These are phyloP conservation scores for Lumnitzera littorea DNA, from an alignment of 345 rosid species.

Conservation along the genomic window DNA sequence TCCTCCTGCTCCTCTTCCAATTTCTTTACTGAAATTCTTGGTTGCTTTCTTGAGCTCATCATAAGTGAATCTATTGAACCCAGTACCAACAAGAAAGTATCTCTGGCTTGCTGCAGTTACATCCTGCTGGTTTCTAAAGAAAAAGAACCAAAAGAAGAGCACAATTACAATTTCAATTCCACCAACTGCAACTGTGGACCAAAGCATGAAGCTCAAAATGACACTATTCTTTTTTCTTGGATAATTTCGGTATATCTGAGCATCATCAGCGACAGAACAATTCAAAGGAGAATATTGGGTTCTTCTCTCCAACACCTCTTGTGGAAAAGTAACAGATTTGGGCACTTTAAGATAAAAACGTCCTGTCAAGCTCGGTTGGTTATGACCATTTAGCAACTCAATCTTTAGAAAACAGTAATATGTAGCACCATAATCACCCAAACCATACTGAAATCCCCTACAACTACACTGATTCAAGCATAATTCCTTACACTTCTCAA, in stretches of 20 bases:
- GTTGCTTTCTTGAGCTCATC: conserved; percentile 20
- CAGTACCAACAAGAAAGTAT: too few species aligned
- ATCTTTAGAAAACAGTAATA: conserved; percentile 16
- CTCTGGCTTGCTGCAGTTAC: background rate
- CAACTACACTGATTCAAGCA: conserved; percentile 16
- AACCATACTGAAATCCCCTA: conserved; percentile 17
- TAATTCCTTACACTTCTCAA: conserved; percentile 1
- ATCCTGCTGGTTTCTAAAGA: conserved; percentile 12
- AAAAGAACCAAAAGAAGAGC: conserved; percentile 16
- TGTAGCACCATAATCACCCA: background rate
- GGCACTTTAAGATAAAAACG: conserved; percentile 18
- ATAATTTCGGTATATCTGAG: conserved; percentile 16
- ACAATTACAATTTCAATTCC: conserved; percentile 18
- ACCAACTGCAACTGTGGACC: conserved; percentile 22
- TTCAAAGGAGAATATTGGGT: background rate
- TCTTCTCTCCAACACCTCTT: conserved; percentile 6
- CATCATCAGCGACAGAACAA: background rate
- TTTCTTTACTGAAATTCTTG: conserved; percentile 18
- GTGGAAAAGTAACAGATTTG: conserved; percentile 4
- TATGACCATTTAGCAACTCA: conserved; percentile 15
- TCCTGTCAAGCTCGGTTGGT: conserved; percentile 10
- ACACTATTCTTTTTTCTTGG: background rate
- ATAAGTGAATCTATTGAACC: too few species aligned
- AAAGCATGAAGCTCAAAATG: conserved; percentile 15
- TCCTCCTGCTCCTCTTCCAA: conserved; percentile 36